Percentiles rank a stretch among this genome's conserved stretches.
These are phyloP conservation scores for Yarrowia keelungensis DNA, from an alignment of 805 yeast species.

Conservation along the genomic window DNA sequence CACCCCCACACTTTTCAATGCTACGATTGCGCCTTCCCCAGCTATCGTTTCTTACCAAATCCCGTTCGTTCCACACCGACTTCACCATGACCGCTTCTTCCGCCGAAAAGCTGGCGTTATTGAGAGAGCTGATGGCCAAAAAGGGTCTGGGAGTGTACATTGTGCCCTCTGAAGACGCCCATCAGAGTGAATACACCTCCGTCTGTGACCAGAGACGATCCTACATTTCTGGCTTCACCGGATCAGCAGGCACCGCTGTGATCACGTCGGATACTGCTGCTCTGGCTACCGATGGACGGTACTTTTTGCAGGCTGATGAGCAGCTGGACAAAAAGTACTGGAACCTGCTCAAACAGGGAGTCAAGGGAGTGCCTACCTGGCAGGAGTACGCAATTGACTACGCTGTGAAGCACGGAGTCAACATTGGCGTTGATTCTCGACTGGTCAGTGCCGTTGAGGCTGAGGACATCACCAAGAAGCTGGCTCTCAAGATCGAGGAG, in stretches of 20 bases:
- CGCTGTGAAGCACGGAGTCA: slow-evolving; percentile 56
- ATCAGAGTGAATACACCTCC: slow-evolving; percentile 88
- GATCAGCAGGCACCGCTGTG: slow-evolving; percentile 93
- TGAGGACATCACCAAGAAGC: slow-evolving; percentile 45
- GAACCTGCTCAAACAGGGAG: slow-evolving; percentile 81
- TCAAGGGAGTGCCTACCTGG: slow-evolving; percentile 77
- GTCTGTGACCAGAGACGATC: slow-evolving; percentile 81
- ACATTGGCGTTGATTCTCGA: slow-evolving; percentile 84
- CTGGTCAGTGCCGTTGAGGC: slow-evolving; percentile 61
- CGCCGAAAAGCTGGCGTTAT: slow-evolving; percentile 57
- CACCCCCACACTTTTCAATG: slow-evolving; percentile 26
- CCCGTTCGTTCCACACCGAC: slow-evolving; percentile 35
- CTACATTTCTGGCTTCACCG: slow-evolving; percentile 84
- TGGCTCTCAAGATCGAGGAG: slow-evolving; percentile 45
- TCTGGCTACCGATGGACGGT: slow-evolving; percentile 92
- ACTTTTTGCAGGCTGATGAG: slow-evolving; percentile 86
- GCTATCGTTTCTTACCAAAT: slow-evolving; percentile 17
- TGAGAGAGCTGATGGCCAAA: slow-evolving; percentile 70
- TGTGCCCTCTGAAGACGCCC: slow-evolving; percentile 90
- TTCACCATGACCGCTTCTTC: slow-evolving; percentile 40
- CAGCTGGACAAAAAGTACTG: slow-evolving; percentile 77
- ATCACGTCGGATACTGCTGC: slow-evolving; percentile 74
- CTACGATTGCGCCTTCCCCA: slow-evolving; percentile 33
- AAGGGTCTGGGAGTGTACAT: slow-evolving; percentile 74
- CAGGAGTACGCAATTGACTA: slow-evolving; percentile 73